phyloP scores from a whole-genome alignment of 2,329 filamentous ascomycete genomes.

The Albifimbria verrucaria region DNA sequence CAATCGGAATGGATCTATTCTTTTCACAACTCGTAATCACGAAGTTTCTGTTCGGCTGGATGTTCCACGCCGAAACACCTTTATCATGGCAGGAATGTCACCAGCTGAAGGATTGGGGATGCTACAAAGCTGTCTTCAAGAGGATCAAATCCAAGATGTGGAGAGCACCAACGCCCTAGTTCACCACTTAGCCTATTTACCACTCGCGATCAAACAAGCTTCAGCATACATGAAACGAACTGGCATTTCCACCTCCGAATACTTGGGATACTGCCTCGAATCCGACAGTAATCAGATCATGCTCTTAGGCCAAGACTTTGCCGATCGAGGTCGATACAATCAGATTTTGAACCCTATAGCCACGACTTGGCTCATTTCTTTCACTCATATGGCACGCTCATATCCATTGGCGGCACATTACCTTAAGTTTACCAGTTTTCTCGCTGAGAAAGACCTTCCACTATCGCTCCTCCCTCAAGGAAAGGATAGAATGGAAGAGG shows the following conservation, averaged over 20 bases:
- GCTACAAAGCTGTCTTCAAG: background rate
- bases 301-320: conserved; percentile 26
- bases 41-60: background rate
- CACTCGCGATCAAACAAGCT: background rate
- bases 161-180: background rate
- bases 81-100: background rate
- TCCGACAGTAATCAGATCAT: conserved; percentile 14
- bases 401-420: conserved; percentile 21
- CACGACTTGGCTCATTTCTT: conserved; percentile 32
- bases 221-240: background rate
- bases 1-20: background rate
- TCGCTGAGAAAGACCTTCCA: conserved; percentile 7
- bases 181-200: background rate
- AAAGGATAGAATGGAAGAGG: background rate
- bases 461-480: conserved; percentile 10
- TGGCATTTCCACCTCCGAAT: background rate
- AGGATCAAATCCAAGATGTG: background rate
- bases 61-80: background rate
- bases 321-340: conserved; percentile 24
- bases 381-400: conserved; percentile 22
- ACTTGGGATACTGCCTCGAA: background rate
- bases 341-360: conserved; percentile 22
- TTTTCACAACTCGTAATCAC: background rate
- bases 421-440: conserved; percentile 24
- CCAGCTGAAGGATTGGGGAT: background rate